Evolutionary conservation across 306 rosid species (phyloP).

Genomic region (Chamaecrista fasciculata): DNA sequence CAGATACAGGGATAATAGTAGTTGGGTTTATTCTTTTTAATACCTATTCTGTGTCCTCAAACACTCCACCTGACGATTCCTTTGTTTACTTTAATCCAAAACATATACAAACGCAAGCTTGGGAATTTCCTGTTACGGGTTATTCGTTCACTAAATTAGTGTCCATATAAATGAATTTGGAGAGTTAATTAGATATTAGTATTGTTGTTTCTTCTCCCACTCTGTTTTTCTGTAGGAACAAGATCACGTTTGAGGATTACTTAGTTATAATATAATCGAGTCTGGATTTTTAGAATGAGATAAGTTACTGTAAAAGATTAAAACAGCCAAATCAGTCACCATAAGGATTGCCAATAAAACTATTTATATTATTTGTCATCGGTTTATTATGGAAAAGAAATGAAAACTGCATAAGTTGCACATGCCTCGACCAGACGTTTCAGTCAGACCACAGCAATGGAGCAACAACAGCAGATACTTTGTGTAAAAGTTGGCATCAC

Average conservation of each 20-base stretch:
- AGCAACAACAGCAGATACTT: constrained; percentile 34
- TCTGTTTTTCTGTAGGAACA: neutral
- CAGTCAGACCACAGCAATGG: constrained; percentile 34
- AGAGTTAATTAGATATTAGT: neutral
- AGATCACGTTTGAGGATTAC: constrained; percentile 15
- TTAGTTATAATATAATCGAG: neutral
- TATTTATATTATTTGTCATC: constrained; percentile 10
- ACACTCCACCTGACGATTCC: neutral
- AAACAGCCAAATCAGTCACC: constrained; percentile 2
- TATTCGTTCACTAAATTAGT: constrained; percentile 10
- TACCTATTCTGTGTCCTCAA: neutral
- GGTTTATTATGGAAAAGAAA: constrained; percentile 5
- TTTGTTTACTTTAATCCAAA: neutral
- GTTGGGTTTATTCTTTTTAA: neutral
- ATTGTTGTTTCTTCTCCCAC: constrained; percentile 5
- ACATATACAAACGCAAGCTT: neutral
- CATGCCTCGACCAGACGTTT: constrained; percentile 28
- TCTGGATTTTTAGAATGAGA: constrained; percentile 2
- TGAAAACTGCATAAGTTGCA: constrained; percentile 21
- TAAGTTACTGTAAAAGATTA: too few species aligned
- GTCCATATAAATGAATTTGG: constrained; percentile 1
- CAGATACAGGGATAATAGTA: neutral
- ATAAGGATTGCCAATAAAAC: neutral
- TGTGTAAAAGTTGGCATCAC: constrained; percentile 19
- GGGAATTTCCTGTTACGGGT: neutral